phyloP scores from a whole-genome alignment of 495 filamentous ascomycete genomes.

The Aspergillus heteromorphus region DNA sequence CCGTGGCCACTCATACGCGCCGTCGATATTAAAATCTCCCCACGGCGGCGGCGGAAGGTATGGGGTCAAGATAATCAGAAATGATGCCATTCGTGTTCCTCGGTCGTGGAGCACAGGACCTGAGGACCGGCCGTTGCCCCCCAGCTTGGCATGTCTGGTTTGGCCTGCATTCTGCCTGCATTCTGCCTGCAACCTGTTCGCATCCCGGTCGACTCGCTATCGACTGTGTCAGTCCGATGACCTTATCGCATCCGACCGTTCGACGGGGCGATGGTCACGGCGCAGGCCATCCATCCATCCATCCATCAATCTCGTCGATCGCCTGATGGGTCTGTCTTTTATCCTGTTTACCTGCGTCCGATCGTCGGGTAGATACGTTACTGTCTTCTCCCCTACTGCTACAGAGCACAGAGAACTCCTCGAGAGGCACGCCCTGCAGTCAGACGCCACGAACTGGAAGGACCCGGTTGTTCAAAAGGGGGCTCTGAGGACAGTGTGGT shows the following conservation, averaged over 20 bases:
- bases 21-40: background rate
- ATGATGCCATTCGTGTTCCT: background rate
- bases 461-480: too few species aligned
- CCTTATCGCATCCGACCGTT: background rate
- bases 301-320: too few species aligned
- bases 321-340: too few species aligned
- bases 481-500: too few species aligned
- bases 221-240: background rate
- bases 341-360: too few species aligned
- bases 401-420: too few species aligned
- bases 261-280: too few species aligned
- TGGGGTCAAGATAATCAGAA: background rate
- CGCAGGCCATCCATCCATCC: background rate
- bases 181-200: background rate
- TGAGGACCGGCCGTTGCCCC: background rate
- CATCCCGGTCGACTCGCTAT: background rate
- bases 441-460: too few species aligned
- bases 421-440: too few species aligned
- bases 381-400: too few species aligned
- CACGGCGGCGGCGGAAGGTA: background rate
- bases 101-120: background rate
- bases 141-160: background rate
- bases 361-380: too few species aligned
- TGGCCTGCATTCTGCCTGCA: too few species aligned
- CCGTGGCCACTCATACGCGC: background rate